Base-by-base conservation (phyloP, 129 eudicot species). In the Arctium lappa region DNA sequence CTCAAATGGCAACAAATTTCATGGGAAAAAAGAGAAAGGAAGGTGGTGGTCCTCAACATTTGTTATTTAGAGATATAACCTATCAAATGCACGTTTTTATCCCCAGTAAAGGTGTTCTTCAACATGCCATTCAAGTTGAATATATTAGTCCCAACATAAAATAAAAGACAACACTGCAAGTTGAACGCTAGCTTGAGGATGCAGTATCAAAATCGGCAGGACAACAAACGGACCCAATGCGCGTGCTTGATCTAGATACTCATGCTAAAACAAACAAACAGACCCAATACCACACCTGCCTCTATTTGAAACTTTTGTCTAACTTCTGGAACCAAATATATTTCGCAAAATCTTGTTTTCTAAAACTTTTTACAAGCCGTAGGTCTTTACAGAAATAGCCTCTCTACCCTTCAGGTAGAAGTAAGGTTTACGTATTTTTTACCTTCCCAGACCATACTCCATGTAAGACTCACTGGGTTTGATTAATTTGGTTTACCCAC, bases 91-190 rank as follows among this genome's bases (percentile, higher is more conserved):
- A 12, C 9, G 68, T 15, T 18, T 60, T 60, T 60, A 60, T 16
- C 68, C 68, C 68, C 68, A 69, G 32, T 8, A 40, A 79, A 69
- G 69, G 60, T 11, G 60, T 42, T 68, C 44, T 40, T 40, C 30
- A 18, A 79, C 74, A 22, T 5, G n/a, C n/a, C 29, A 60, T 79
- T 68, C 68, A 79, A 79, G 82, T 68, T 79, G 18, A 56, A 60
- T 63, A 30, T 8, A 12, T 79, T 42, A 31, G 82, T 79, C 18
- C 32, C 69, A 79, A 60, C 68, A 60, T 60, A 60, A 60, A 60
- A 60, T 15, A 29, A n/a, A 60, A 18, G 68, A 60, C 68, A 60
- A 5, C 22, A 18, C 29, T 60, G 68, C 68, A 60, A 60, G 68
- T 60, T n/a, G 8, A 18, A 69, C 42, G 32, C 76, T 16, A 69